Conservation (phyloP, 2,329 filamentous ascomycete species). For the Dactylellina leptospora region DNA sequence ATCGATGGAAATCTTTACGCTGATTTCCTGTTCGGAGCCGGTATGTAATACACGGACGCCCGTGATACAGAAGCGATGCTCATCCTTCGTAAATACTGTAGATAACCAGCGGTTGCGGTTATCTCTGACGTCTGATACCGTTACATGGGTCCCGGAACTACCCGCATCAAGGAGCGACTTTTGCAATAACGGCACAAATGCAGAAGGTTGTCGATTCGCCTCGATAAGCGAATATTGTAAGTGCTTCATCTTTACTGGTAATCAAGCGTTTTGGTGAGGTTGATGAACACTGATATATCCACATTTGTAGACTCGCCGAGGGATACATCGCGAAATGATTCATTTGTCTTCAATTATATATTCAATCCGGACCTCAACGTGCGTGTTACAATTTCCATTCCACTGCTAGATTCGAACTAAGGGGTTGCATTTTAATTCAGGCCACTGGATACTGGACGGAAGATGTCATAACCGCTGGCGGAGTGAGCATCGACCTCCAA, state of each 20-base stretch:
- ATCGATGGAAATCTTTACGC: neutral
- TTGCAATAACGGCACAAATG: slow-evolving; percentile 1
- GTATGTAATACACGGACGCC: neutral
- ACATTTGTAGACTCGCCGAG: neutral
- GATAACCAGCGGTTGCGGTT: slow-evolving; percentile 5
- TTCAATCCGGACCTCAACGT: no score
- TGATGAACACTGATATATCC: neutral
- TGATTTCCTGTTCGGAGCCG: neutral
- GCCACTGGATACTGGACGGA: slow-evolving; percentile 24
- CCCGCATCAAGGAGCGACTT: slow-evolving; percentile 1
- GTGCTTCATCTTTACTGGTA: neutral
- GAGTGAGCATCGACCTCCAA: neutral
- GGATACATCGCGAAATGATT: neutral
- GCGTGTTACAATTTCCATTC: no score
- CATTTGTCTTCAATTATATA: no score
- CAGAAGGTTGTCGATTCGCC: neutral
- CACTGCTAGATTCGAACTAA: no score
- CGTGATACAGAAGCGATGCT: neutral
- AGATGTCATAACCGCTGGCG: slow-evolving; percentile 1
- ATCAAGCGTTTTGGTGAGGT: neutral
- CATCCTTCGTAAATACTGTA: neutral
- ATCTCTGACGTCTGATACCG: neutral
- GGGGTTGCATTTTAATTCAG: neutral
- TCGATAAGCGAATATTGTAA: slow-evolving; percentile 11
- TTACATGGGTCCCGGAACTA: slow-evolving; percentile 26